phyloP scores from a whole-genome alignment of 139 green algal species.

The Chlorella sp. region DNA sequence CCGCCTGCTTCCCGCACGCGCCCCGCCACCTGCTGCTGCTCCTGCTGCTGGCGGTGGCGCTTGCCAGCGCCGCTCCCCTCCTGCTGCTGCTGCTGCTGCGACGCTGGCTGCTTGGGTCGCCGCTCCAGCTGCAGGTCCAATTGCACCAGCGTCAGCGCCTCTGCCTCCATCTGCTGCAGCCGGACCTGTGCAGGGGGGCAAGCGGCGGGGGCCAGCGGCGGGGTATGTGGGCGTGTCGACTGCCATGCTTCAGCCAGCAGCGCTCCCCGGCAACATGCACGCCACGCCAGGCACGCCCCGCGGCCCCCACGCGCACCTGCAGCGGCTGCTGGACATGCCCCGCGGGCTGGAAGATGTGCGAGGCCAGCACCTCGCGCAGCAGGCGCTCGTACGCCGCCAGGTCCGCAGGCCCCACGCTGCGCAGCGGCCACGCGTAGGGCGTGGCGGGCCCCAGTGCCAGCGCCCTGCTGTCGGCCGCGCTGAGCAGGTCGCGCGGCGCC shows the following conservation, averaged over 20 bases:
- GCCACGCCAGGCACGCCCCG: no score
- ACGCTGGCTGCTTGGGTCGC: not conserved
- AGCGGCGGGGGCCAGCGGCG: no score
- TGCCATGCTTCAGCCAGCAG: no score
- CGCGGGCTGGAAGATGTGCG: slow-evolving; percentile 11
- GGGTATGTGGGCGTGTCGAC: no score
- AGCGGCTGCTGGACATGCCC: not conserved
- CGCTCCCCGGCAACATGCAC: not conserved
- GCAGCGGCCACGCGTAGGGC: slow-evolving; percentile 3
- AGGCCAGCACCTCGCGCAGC: slow-evolving; percentile 19
- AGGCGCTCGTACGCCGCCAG: slow-evolving; percentile 27
- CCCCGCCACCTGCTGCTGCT: not conserved
- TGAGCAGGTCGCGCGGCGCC: slow-evolving; percentile 11
- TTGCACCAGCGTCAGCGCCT: slow-evolving; percentile 27
- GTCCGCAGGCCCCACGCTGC: not conserved
- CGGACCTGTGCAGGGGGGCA: slow-evolving; percentile 17
- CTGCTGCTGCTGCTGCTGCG: not conserved
- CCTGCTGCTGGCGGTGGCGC: not conserved
- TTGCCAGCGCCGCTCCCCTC: not conserved
- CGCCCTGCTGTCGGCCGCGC: not conserved
- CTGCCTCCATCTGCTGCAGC: slow-evolving; percentile 17
- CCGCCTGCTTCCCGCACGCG: not conserved
- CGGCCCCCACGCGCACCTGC: not conserved
- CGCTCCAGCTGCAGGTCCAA: slow-evolving; percentile 19
- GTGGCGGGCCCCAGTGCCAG: not conserved